Evolutionary conservation across 2,329 filamentous ascomycete genomes (phyloP).

Genomic region (Nothophaeocryptopus gaeumannii): DNA sequence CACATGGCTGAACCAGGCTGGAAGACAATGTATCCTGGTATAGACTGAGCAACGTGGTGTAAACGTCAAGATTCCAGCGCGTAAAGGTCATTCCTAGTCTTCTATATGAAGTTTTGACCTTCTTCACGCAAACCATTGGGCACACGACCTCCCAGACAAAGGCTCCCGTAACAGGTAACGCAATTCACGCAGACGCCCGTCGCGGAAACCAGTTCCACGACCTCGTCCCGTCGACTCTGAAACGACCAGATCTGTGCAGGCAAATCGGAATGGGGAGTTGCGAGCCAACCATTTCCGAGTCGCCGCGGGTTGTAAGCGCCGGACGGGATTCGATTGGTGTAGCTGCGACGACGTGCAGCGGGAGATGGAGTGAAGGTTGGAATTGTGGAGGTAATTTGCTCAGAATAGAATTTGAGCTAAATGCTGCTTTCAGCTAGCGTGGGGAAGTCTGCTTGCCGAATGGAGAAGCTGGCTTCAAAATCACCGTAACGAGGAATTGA

Average conservation of each 20-base stretch:
- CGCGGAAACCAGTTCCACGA: conserved; percentile 11
- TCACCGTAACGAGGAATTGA: neutral
- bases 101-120: neutral
- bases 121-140: neutral
- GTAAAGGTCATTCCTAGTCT: neutral
- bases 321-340: conserved; percentile 15
- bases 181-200: conserved; percentile 15
- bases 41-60: neutral
- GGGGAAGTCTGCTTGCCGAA: conserved; percentile 12
- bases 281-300: conserved; percentile 17
- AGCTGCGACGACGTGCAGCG: conserved; percentile 5
- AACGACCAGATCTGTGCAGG: conserved; percentile 14
- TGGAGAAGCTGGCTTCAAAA: neutral
- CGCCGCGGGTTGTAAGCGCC: conserved; percentile 19
- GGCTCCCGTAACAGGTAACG: conserved; percentile 5
- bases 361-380: neutral
- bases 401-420: conserved; percentile 12
- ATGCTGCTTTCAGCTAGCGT: neutral
- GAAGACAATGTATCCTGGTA: neutral
- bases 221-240: conserved; percentile 9
- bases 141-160: too few relatives aligned
- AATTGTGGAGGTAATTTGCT: conserved; percentile 16
- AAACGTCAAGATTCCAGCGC: conserved; percentile 1
- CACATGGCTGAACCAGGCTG: conserved; percentile 4
- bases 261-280: conserved; percentile 9